Evolutionary conservation across 805 yeast genomes (phyloP).

Genomic region (Wickerhamomyces rabaulensis): DNA sequence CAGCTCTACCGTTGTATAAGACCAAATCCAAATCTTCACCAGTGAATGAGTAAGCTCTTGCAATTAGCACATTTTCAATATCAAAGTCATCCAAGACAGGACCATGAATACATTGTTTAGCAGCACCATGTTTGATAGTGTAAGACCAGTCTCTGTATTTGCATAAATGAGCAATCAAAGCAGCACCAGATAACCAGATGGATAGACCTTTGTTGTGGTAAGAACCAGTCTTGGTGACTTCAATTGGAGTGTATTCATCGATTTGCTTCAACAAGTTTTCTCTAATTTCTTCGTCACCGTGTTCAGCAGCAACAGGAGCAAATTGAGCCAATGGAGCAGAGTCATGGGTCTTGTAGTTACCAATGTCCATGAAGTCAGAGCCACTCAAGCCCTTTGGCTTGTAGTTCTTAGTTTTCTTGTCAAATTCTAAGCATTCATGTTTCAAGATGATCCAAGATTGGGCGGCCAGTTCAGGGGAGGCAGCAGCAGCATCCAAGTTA

Average conservation of each 20-base stretch:
- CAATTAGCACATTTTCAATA: neutral
- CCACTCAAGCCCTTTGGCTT: neutral
- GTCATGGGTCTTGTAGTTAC: neutral
- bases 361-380: neutral
- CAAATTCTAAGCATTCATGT: neutral
- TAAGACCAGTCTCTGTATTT: neutral
- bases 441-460: neutral
- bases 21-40: neutral
- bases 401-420: neutral
- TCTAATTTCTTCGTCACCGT: neutral
- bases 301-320: neutral
- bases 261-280: neutral
- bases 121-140: neutral
- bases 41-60: neutral
- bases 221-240: neutral
- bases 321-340: neutral
- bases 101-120: neutral
- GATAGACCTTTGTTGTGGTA: neutral
- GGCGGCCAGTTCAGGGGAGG: neutral
- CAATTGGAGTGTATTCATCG: neutral
- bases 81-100: neutral
- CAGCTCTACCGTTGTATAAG: neutral
- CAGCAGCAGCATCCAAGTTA: neutral
- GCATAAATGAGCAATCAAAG: neutral
- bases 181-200: neutral